Evolutionary conservation across 441 rosid genomes (phyloP).

Genomic region (Cnidoscolus chayamansa): DNA sequence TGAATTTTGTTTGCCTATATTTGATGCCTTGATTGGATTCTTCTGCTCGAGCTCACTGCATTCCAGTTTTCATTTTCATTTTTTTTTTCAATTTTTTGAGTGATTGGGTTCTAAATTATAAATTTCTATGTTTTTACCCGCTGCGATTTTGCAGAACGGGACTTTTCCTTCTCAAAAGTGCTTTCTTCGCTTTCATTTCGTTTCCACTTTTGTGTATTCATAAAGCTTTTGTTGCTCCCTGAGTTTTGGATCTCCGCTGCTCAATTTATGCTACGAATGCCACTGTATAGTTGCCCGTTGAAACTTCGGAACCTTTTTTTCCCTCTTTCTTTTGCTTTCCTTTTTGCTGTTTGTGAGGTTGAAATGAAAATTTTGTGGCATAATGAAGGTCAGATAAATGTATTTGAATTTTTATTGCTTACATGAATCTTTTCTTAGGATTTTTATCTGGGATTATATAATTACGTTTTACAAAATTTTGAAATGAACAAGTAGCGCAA

Average conservation of each 20-base stretch:
- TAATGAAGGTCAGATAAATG: neutral
- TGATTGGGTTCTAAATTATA: neutral
- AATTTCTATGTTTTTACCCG: neutral
- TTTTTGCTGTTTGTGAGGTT: neutral
- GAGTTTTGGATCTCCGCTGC: neutral
- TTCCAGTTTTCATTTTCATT: neutral
- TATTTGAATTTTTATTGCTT: no score
- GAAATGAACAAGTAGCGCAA: neutral
- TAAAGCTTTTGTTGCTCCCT: constrained; percentile 1
- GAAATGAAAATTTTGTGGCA: neutral
- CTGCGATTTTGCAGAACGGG: neutral
- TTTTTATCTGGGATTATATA: neutral
- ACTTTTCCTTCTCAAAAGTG: neutral
- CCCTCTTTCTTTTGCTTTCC: neutral
- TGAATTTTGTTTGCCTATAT: neutral
- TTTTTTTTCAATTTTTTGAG: neutral
- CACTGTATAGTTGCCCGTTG: neutral
- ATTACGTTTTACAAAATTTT: neutral
- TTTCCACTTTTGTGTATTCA: neutral
- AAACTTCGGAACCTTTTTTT: neutral
- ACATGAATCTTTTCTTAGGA: no score
- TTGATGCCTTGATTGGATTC: neutral
- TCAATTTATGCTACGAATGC: neutral
- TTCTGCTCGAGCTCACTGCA: neutral
- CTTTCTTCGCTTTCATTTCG: neutral